phyloP scores from a whole-genome alignment of 768 basidiomycete genomes.

The Rhizopogon rudus region DNA sequence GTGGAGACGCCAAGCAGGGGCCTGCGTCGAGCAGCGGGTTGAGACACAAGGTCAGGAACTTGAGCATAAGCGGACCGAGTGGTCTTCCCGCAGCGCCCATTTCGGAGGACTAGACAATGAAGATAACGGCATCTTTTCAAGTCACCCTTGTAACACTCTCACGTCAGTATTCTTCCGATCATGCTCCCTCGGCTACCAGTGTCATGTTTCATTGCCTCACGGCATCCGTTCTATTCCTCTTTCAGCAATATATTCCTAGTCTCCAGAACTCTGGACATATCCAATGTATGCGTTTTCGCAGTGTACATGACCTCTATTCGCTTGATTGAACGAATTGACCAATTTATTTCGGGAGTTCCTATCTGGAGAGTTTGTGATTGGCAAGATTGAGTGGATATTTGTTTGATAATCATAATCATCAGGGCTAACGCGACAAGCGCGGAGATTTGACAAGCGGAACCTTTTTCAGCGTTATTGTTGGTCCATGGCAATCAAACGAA shows the following conservation, averaged over 20 bases:
- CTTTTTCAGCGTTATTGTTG: conserved; percentile 20
- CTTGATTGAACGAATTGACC: not conserved
- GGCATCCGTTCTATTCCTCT: conserved; percentile 6
- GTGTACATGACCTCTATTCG: conserved; percentile 1
- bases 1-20: conserved; percentile 15
- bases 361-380: not conserved
- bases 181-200: not conserved
- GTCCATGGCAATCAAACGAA: conserved; percentile 5
- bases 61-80: conserved; percentile 37
- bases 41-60: conserved; percentile 43
- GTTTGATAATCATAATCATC: conserved; percentile 22
- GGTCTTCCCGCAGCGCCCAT: conserved; percentile 10
- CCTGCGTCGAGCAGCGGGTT: conserved; percentile 28
- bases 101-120: conserved; percentile 16
- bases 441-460: conserved; percentile 18
- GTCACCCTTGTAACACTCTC: conserved; percentile 13
- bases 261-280: not conserved
- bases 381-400: not conserved
- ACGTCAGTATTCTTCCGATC: conserved; percentile 12
- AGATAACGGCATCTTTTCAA: conserved; percentile 18
- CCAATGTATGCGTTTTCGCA: not conserved
- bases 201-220: conserved; percentile 1
- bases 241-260: conserved; percentile 1
- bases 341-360: not conserved
- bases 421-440: conserved; percentile 26